Conservation (phyloP, 1,284 basidiomycete genomes). For the Pseudozyma sp. region DNA sequence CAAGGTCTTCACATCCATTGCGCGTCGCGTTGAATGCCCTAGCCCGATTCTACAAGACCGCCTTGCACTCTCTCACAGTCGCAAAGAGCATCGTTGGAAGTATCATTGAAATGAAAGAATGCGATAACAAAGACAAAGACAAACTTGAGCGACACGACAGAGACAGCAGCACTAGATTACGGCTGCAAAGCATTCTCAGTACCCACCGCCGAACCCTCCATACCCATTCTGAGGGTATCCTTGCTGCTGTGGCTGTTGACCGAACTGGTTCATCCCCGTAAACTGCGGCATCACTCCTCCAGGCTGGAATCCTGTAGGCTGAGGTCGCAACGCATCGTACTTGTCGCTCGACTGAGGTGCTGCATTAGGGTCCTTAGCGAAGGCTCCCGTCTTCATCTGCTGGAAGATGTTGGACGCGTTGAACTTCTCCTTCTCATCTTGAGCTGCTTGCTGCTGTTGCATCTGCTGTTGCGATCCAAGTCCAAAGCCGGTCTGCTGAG, state of each 20-base stretch:
- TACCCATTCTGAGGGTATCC: conserved; percentile 39
- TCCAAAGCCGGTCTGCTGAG: conserved; percentile 57
- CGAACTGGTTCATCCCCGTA: conserved; percentile 37
- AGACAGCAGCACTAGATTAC: not conserved
- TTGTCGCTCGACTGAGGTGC: conserved; percentile 61
- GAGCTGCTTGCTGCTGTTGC: conserved; percentile 40
- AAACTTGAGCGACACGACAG: not conserved
- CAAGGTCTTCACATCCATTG: not conserved
- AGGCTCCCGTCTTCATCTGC: conserved; percentile 64
- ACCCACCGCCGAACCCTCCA: conserved; percentile 37
- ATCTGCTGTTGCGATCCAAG: conserved; percentile 48
- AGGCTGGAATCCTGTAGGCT: conserved; percentile 66
- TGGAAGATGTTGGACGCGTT: conserved; percentile 64
- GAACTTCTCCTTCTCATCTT: conserved; percentile 56
- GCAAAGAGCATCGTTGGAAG: not conserved
- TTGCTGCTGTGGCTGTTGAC: conserved; percentile 31
- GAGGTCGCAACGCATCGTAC: conserved; percentile 67
- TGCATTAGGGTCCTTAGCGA: conserved; percentile 54
- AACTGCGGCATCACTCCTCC: conserved; percentile 63
- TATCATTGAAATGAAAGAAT: conserved; percentile 2
- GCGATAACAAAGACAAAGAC: conserved; percentile 6
- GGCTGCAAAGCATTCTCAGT: conserved; percentile 3
- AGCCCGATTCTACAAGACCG: not conserved
- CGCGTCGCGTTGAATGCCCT: conserved; percentile 9
- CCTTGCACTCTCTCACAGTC: not conserved